These are phyloP conservation scores for Schoenoplectus triqueter DNA, from an alignment of 202 grass and related monocot species.

Conservation along the genomic window DNA sequence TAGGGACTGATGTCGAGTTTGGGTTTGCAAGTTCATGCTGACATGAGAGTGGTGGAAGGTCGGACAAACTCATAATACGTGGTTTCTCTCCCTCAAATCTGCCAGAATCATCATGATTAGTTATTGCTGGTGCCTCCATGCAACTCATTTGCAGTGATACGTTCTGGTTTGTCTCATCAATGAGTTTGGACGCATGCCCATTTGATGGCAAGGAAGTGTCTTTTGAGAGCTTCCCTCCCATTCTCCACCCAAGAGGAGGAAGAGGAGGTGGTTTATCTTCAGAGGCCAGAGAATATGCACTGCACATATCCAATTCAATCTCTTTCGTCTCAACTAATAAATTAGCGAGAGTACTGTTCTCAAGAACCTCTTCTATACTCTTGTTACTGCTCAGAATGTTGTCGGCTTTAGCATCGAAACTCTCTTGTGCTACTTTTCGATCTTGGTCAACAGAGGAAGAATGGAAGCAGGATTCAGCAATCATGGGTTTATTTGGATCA, in stretches of 20 bases:
- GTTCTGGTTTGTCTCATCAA: constrained; percentile 34
- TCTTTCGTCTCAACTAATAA: constrained; percentile 30
- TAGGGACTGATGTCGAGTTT: constrained; percentile 16
- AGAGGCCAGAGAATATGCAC: constrained; percentile 17
- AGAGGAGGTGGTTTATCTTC: constrained; percentile 69
- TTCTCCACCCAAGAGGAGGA: constrained; percentile 91
- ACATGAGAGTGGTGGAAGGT: constrained; percentile 35
- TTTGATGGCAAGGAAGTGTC: constrained; percentile 43
- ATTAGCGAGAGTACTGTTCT: constrained; percentile 43
- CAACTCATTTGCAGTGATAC: constrained; percentile 39
- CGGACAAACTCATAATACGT: constrained; percentile 33
- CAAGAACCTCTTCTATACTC: constrained; percentile 40
- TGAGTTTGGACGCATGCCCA: constrained; percentile 35
- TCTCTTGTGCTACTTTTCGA: not conserved
- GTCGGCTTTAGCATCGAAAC: constrained; percentile 40
- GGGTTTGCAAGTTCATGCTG: not conserved
- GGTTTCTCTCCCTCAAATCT: constrained; percentile 45
- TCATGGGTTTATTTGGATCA: constrained; percentile 2
- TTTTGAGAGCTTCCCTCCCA: constrained; percentile 55
- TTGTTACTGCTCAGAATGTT: constrained; percentile 42
- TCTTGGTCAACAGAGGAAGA: constrained; percentile 22
- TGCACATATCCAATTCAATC: constrained; percentile 20
- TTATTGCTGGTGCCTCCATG: constrained; percentile 14
- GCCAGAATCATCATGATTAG: constrained; percentile 32
- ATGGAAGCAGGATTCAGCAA: not conserved